Percentiles rank a stretch among this genome's conserved stretches.
Evolutionary conservation across 108 stramenopile species (phyloP).

Genomic region (Epipyxis sp.): DNA sequence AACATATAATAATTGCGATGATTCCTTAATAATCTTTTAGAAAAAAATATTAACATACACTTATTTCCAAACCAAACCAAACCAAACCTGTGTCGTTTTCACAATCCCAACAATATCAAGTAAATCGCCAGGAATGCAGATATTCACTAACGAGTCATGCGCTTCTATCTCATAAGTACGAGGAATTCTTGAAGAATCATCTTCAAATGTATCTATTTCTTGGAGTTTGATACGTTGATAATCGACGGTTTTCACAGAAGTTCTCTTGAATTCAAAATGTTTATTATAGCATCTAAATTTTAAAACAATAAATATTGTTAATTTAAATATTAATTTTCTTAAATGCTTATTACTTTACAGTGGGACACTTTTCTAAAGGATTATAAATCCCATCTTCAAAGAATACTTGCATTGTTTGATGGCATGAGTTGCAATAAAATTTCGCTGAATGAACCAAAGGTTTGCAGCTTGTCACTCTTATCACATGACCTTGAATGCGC

Average conservation of each 20-base stretch:
- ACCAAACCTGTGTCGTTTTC: too few species aligned
- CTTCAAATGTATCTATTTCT: neutral
- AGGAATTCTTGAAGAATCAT: neutral
- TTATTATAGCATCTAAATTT: neutral
- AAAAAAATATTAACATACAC: too few species aligned
- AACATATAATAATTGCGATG: too few species aligned
- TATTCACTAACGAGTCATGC: constrained; percentile 14
- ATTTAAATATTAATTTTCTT: too few species aligned
- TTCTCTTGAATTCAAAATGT: constrained; percentile 3
- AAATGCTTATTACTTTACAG: too few species aligned
- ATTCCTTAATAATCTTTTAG: too few species aligned
- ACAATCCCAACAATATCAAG: neutral
- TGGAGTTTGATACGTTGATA: constrained; percentile 7
- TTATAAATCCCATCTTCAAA: constrained; percentile 29
- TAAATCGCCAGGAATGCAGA: constrained; percentile 19
- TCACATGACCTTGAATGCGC: neutral
- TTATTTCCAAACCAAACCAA: too few species aligned
- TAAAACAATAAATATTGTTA: too few species aligned
- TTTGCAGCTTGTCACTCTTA: neutral
- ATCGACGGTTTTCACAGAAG: neutral
- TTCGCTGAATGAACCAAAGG: constrained; percentile 6
- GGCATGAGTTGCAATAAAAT: neutral
- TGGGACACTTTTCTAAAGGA: neutral
- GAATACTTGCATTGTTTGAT: too few species aligned
- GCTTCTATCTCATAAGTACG: neutral